Conservation (phyloP, 2,329 filamentous ascomycete genomes). For the Ophiostoma tasmaniense region DNA sequence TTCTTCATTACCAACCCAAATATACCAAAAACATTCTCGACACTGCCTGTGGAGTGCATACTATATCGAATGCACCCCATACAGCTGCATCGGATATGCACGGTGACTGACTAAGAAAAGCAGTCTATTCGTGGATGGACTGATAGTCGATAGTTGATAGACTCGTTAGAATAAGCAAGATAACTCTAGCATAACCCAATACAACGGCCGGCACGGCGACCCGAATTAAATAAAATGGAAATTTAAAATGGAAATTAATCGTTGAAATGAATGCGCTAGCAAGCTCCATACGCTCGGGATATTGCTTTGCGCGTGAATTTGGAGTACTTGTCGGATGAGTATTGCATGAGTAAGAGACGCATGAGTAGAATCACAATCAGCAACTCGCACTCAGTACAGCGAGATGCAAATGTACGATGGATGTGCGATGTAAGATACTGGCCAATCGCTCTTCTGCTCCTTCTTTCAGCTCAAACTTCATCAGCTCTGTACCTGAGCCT, state of each 20-base stretch:
- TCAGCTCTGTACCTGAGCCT: background rate
- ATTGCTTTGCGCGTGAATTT: background rate
- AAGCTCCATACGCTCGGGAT: background rate
- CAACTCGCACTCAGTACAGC: too few species aligned
- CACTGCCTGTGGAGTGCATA: background rate
- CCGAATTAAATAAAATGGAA: constrained; percentile 1
- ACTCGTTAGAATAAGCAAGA: background rate
- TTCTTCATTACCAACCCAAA: too few species aligned
- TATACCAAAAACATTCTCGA: too few species aligned
- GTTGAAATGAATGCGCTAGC: background rate
- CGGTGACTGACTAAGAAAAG: background rate
- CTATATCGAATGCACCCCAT: background rate
- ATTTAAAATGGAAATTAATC: background rate
- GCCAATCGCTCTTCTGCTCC: background rate
- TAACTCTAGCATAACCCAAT: background rate
- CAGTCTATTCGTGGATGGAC: too few species aligned
- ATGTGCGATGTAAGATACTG: too few species aligned
- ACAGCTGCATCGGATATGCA: background rate
- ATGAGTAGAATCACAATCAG: too few species aligned
- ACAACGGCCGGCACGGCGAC: background rate
- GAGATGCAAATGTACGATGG: too few species aligned
- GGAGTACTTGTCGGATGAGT: too few species aligned
- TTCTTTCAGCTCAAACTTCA: too few species aligned
- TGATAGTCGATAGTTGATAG: too few species aligned
- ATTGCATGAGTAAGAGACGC: too few species aligned